Evolutionary conservation across 768 basidiomycete genomes (phyloP).

Genomic region (Crucibulum laeve): DNA sequence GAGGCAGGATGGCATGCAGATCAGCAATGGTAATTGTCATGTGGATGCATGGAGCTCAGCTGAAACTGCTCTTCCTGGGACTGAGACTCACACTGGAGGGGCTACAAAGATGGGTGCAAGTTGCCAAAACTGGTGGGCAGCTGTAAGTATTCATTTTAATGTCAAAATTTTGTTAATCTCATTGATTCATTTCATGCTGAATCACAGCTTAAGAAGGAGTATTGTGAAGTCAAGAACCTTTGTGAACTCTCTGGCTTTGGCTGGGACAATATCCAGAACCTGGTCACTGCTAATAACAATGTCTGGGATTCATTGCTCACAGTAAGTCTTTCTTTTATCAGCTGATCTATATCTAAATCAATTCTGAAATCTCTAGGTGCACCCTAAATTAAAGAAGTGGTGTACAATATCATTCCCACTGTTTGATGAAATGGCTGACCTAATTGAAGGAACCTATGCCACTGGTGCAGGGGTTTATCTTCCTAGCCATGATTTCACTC

Average conservation of each 20-base stretch:
- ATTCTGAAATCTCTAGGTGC: constrained; percentile 7
- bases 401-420: constrained; percentile 14
- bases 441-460: constrained; percentile 11
- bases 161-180: constrained; percentile 2
- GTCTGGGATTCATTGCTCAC: constrained; percentile 14
- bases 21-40: constrained; percentile 15
- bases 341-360: constrained; percentile 1
- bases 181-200: background rate
- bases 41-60: constrained; percentile 10
- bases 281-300: constrained; percentile 22
- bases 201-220: constrained; percentile 18
- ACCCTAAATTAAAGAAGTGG: constrained; percentile 16
- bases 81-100: constrained; percentile 9
- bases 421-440: constrained; percentile 10
- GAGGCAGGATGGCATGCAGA: constrained; percentile 10
- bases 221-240: constrained; percentile 12
- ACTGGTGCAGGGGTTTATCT: constrained; percentile 9
- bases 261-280: constrained; percentile 16
- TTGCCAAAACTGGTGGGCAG: constrained; percentile 11
- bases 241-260: constrained; percentile 20
- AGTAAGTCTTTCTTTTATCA: constrained; percentile 8
- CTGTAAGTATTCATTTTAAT: constrained; percentile 7
- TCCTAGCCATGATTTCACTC: constrained; percentile 5
- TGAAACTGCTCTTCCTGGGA: constrained; percentile 10
- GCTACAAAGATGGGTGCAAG: constrained; percentile 8